phyloP scores from a whole-genome alignment of 345 rosid genomes.

The Gossypium longicalyx region DNA sequence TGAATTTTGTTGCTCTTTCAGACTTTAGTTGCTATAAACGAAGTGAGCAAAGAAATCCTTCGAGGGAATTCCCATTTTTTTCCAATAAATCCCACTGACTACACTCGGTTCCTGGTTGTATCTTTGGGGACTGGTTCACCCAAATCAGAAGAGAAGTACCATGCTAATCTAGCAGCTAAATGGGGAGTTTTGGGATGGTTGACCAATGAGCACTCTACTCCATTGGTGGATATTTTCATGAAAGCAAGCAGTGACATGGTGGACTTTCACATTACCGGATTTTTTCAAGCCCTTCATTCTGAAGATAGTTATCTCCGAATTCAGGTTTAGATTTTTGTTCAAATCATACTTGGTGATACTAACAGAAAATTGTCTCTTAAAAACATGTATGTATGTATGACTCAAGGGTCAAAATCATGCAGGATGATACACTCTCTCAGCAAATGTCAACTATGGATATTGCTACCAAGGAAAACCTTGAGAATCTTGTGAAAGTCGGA shows the following conservation, averaged over 20 bases:
- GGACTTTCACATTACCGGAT: slow-evolving; percentile 44
- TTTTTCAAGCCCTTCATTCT: slow-evolving; percentile 46
- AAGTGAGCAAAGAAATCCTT: slow-evolving; percentile 38
- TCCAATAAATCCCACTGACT: slow-evolving; percentile 41
- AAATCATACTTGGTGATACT: not conserved
- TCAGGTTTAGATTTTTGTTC: not conserved
- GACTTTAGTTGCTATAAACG: slow-evolving; percentile 34
- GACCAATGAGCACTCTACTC: slow-evolving; percentile 41
- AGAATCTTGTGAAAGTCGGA: slow-evolving; percentile 41
- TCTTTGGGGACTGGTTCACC: slow-evolving; percentile 57
- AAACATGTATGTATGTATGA: not conserved
- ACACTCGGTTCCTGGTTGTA: slow-evolving; percentile 44
- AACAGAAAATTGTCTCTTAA: not conserved
- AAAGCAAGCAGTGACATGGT: slow-evolving; percentile 67
- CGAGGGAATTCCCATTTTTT: slow-evolving; percentile 37
- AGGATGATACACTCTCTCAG: slow-evolving; percentile 39
- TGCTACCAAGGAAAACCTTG: slow-evolving; percentile 47
- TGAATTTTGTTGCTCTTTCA: not conserved
- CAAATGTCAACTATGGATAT: slow-evolving; percentile 37
- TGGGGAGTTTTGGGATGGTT: slow-evolving; percentile 74
- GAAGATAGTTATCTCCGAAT: slow-evolving; percentile 18
- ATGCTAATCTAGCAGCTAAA: slow-evolving; percentile 41
- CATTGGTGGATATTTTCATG: slow-evolving; percentile 49
- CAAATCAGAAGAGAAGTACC: slow-evolving; percentile 37
- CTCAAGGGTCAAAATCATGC: slow-evolving; percentile 8